Evolutionary conservation across 2,329 filamentous ascomycete species (phyloP).

Genomic region (Alternaria rosae): DNA sequence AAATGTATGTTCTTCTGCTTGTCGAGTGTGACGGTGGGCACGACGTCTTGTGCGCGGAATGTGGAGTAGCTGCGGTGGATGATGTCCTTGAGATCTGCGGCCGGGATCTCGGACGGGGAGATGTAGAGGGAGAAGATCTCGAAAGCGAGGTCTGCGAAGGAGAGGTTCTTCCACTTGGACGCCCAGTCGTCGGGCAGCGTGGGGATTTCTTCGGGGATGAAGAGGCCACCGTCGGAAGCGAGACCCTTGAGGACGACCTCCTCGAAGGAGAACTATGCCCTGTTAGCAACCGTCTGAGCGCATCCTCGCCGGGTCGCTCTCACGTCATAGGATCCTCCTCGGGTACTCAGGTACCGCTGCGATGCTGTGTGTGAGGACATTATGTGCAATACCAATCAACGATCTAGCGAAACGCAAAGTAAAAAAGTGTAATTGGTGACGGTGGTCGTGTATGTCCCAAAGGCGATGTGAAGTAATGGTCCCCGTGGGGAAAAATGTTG

Average conservation of each 20-base stretch:
- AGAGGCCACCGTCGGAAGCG: constrained; percentile 84
- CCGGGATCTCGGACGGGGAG: constrained; percentile 80
- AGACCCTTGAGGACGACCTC: constrained; percentile 89
- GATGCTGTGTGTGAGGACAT: constrained; percentile 61
- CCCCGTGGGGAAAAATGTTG: constrained; percentile 38
- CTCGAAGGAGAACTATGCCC: constrained; percentile 81
- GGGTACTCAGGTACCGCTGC: constrained; percentile 68
- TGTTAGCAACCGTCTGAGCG: constrained; percentile 22
- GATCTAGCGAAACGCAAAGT: constrained; percentile 8
- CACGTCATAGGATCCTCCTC: constrained; percentile 70
- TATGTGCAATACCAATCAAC: constrained; percentile 13
- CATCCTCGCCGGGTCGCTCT: constrained; percentile 26
- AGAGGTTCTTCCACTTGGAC: constrained; percentile 75
- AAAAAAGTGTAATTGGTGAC: constrained; percentile 5
- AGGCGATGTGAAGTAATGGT: constrained; percentile 7
- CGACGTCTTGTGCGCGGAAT: constrained; percentile 80
- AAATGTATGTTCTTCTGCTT: constrained; percentile 76
- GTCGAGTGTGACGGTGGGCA: constrained; percentile 80
- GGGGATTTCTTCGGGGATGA: constrained; percentile 85
- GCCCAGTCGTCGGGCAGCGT: constrained; percentile 68
- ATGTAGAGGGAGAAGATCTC: constrained; percentile 90
- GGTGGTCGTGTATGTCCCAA: constrained; percentile 7
- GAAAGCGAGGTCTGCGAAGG: constrained; percentile 82
- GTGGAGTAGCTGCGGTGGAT: constrained; percentile 87
- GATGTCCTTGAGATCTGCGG: constrained; percentile 80